Conservation (phyloP, 805 yeast genomes). For the Wickerhamomyces ciferrii region DNA sequence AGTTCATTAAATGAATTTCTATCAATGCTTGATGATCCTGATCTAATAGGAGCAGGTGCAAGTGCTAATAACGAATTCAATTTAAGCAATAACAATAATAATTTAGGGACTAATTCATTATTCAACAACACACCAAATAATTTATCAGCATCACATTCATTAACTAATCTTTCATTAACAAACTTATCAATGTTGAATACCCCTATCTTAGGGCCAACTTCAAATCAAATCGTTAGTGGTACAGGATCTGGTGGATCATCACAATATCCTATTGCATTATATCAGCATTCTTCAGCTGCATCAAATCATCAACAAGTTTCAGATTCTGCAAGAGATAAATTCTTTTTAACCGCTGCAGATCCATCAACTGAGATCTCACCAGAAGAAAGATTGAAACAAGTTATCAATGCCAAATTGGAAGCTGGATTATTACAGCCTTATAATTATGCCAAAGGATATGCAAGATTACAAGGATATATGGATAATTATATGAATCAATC, state of each 20-base stretch:
- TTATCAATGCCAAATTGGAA: constrained; percentile 87
- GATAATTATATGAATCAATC: constrained; percentile 84
- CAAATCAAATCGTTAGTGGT: constrained; percentile 9
- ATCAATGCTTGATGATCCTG: constrained; percentile 86
- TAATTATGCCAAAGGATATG: constrained; percentile 91
- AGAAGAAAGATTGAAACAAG: constrained; percentile 88
- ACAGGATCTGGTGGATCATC: constrained; percentile 2
- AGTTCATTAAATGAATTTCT: constrained; percentile 84
- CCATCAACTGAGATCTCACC: constrained; percentile 94
- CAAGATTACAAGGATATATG: constrained; percentile 85
- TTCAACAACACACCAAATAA: constrained; percentile 1
- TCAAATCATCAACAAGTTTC: constrained; percentile 18
- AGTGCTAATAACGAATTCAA: constrained; percentile 1
- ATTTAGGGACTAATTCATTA: constrained; percentile 1
- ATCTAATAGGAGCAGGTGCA: constrained; percentile 42
- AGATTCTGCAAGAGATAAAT: constrained; percentile 86
- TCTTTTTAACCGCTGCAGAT: constrained; percentile 94
- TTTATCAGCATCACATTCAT: constrained; percentile 18
- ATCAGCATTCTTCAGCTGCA: constrained; percentile 6
- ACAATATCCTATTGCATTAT: constrained; percentile 7
- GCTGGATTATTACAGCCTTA: constrained; percentile 92
- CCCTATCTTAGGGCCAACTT: constrained; percentile 10
- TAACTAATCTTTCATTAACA: constrained; percentile 20
- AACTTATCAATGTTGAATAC: constrained; percentile 18
- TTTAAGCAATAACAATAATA: neutral